Percentiles rank a stretch among this genome's conserved stretches.
Conservation (phyloP, 345 rosid genomes). For the Erysimum cheiranthoides region DNA sequence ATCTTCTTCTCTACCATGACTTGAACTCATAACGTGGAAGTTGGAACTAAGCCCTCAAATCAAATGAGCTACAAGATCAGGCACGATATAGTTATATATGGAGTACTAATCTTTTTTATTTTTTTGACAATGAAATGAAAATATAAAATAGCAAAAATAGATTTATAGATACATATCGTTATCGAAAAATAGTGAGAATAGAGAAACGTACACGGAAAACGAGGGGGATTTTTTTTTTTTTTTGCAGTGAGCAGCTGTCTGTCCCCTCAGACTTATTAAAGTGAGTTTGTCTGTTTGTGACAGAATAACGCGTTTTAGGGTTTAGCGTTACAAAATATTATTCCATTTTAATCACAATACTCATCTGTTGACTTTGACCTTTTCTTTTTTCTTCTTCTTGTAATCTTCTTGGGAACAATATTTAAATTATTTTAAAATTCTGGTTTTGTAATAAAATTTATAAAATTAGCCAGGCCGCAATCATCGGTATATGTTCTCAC, state of each 20-base stretch:
- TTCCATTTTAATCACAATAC: conserved; percentile 27
- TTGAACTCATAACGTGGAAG: too few species aligned
- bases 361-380: conserved; percentile 59
- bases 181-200: conserved; percentile 23
- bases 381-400: neutral
- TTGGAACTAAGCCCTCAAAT: too few species aligned
- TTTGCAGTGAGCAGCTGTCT: conserved; percentile 37
- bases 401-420: conserved; percentile 17
- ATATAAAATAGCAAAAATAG: too few species aligned
- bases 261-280: conserved; percentile 51
- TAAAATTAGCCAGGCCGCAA: conserved; percentile 55
- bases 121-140: too few species aligned
- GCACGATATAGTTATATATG: too few species aligned
- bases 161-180: conserved; percentile 11
- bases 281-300: conserved; percentile 51
- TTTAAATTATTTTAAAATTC: neutral
- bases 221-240: conserved; percentile 48
- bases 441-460: neutral
- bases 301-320: conserved; percentile 55
- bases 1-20: too few species aligned
- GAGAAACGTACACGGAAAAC: conserved; percentile 68
- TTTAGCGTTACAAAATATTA: conserved; percentile 34
- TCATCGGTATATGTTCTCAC: conserved; percentile 61
- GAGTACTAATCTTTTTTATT: too few species aligned
- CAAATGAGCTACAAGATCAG: too few species aligned